Evolutionary conservation across 306 rosid genomes (phyloP), one percentile per base, ranked within the genome.

Genomic region (Citrullus mucosospermus): DNA sequence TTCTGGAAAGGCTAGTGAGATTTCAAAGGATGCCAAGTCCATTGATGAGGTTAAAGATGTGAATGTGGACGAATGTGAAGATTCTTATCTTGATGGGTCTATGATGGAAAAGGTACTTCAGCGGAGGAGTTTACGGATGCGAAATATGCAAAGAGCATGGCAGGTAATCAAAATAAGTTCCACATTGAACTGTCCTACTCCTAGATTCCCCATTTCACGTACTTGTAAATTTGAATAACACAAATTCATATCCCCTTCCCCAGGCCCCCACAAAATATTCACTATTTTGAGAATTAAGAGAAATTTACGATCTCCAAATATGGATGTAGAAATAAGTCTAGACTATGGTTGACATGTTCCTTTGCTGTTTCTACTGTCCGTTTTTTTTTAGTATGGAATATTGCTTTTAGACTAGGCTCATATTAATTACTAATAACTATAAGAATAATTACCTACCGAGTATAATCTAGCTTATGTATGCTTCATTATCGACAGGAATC

Each of bases 81-180:
- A 92, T 85, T 84, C 90, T 78, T 85, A 81, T 83, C 87, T 91
- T 67, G 98, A 93, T 81, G 96, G 83, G 67, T 90, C 98, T 78
- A 93, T 93, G 76, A 92, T 93, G 98, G 98, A 93, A 82, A 93
- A 93, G 91, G 96, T 93, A 80, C 98, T 93, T 66, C 97, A 87
- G 82, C 89, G 89, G 86, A 89, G 88, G 84, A 92, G 98, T 86
- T 83, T 93, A 88, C 89, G 94, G 82, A 89, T 93, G 91, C 97
- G 97, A 62, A 92, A 92, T 86, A 85, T 90, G 98, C 98, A 93
- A 86, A 85, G 96, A 87, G 61, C 96, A 84, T 93, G 97, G 97
- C 90, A 90, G 93, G 98, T 93, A 82, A 67, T 57, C 70, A 77
- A 39, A 75, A 54, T 82, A 48, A 16, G 60, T 12, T 6, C 76